Conservation (phyloP, 768 basidiomycete genomes). For the Serendipita vermifera region DNA sequence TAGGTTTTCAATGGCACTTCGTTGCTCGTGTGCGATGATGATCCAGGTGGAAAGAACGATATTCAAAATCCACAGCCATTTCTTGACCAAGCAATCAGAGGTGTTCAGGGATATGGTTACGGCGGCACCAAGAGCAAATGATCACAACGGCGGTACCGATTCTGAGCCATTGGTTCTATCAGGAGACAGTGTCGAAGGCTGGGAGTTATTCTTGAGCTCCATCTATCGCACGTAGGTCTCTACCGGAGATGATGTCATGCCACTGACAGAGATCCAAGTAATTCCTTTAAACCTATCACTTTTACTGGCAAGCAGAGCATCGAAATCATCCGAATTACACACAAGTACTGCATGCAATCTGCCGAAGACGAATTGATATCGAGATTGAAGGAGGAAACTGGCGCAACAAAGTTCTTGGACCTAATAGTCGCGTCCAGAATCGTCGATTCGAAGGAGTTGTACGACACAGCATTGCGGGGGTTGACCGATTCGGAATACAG, state of each 20-base stretch:
- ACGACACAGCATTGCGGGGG: neutral
- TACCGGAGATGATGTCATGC: too few relatives aligned
- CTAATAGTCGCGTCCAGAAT: neutral
- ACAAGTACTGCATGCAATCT: neutral
- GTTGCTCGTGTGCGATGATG: neutral
- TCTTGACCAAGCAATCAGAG: neutral
- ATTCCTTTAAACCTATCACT: neutral
- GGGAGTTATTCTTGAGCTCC: neutral
- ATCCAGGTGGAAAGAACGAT: neutral
- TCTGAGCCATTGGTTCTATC: neutral
- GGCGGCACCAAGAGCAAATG: neutral
- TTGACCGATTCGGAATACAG: too few relatives aligned
- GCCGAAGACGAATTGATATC: neutral
- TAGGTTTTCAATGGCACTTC: neutral
- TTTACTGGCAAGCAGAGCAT: neutral
- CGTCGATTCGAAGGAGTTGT: neutral
- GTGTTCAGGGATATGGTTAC: neutral
- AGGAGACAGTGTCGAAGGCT: neutral
- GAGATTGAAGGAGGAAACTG: too few relatives aligned
- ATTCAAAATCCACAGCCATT: constrained; percentile 7
- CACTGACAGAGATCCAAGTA: neutral
- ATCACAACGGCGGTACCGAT: neutral
- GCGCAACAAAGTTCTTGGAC: neutral
- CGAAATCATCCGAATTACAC: neutral
- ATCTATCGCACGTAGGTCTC: neutral